phyloP scores from a whole-genome alignment of 2,329 filamentous ascomycete species.

The Rhynchosporium secalis region DNA sequence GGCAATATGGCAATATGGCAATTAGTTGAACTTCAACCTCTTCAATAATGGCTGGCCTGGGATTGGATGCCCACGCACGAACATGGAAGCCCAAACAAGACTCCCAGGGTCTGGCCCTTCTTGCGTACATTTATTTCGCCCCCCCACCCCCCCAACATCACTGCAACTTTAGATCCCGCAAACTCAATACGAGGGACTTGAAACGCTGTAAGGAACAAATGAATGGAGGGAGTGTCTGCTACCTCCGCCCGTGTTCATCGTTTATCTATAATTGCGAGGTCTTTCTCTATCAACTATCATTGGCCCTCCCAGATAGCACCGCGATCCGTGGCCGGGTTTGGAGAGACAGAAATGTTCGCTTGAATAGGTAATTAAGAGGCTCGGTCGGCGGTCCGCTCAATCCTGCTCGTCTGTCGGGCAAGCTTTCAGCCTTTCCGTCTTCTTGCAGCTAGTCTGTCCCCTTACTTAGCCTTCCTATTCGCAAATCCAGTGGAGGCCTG shows the following conservation, averaged over 20 bases:
- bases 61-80: background rate
- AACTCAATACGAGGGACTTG: constrained; percentile 5
- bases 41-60: background rate
- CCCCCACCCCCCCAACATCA: background rate
- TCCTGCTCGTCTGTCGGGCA: constrained; percentile 13
- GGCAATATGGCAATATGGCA: constrained; percentile 1
- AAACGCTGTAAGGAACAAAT: background rate
- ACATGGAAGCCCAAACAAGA: background rate
- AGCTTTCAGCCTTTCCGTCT: background rate
- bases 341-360: background rate
- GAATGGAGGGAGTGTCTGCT: background rate
- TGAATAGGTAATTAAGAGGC: constrained; percentile 13
- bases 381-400: constrained; percentile 36
- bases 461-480: background rate
- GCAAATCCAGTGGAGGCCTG: background rate
- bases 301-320: constrained; percentile 11
- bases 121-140: background rate
- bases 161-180: background rate
- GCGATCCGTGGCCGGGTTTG: constrained; percentile 4
- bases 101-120: background rate
- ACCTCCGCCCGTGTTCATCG: background rate
- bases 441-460: constrained; percentile 9
- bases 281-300: background rate
- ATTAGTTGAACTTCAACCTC: constrained; percentile 1
- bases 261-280: background rate